Evolutionary conservation across 345 rosid species (phyloP), one percentile per base, ranked within the genome.

Genomic region (Rhodomyrtus tomentosa): DNA sequence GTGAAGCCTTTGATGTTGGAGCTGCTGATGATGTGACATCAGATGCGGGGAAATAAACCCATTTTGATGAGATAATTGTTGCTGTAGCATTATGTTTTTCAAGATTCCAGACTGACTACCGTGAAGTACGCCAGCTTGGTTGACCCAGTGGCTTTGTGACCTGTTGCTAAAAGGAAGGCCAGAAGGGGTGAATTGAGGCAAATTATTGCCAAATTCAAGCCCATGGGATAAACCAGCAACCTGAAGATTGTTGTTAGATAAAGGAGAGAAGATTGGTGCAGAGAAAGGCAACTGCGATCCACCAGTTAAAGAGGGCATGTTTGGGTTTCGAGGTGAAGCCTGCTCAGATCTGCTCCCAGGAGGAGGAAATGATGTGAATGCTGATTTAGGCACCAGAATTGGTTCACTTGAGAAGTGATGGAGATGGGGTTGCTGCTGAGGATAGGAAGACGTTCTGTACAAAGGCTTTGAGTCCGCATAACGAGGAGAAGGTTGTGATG

Each of bases 401-500:
- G 98, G 95, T 89, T 95, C 99, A 50, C 92, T 94, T 50, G 88
- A 85, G 88, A 91, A 93, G 84, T 92, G 96, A 32, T 91, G 98
- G 21, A 88, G 93, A 85, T 89, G 96, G 4, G 86, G 90, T 87
- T 88, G 98, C 89, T 94, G 90, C 82, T 90, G 90, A 38, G 99
- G 98, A 87, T 96, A 95, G 0, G 99, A 93, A n/a, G 98, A 94
- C 32, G 99, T 91, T 88, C 99, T 93, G 89, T 91, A 88, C 88
- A 97, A 85, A 84, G 96, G 94, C 81, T 91, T 94, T 50, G 94
- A 85, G 53, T 94, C 95, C 42, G 89, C 84, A 83, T 88, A 84
- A 68, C 55, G 88, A 84, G 90, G 88, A 80, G 94, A 87, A 45
- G 93, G 86, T 13, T 93, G 95, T 50, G 95, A 95, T 36, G 96